Evolutionary conservation across 805 yeast species (phyloP), one percentile per base, ranked within the genome.

Genomic region (Saturnispora mendoncae): DNA sequence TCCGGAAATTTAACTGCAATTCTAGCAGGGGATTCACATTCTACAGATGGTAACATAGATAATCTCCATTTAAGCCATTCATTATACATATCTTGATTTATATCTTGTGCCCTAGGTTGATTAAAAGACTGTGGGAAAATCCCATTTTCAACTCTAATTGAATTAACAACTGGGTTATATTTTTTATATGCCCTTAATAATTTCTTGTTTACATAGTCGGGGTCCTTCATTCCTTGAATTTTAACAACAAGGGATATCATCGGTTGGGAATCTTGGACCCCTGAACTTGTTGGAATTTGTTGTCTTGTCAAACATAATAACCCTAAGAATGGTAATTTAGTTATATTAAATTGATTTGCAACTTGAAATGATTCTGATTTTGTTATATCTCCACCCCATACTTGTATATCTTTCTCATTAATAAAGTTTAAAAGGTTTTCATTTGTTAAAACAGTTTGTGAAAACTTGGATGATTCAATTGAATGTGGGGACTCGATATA

Each of bases 331-430:
- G 98, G 98, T 53, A 80, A 78, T 48, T 74, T 72, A 17, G 85
- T 71, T 31, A 80, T 80, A 43, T 74, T 72, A 45, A 88, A 70
- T 29, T 80, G 76, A 53, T 82, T 79, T 0, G 94, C 82, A 13
- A 86, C 78, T 51, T 85, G 94, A 54, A 75, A 78, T 1, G 90
- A 84, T 58, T 90, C 97, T 17, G 87, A 76, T 43, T 78, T 77
- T n/a, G 73, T 71, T 19, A 82, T 74, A 54, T 84, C 80, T 7
- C 96, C 95, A 32, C 88, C 94, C 97, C 97, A 90, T 2, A 84
- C 61, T 3, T 84, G 49, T 2, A 80, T 56, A 34, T 83, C 71
- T 36, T 69, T 71, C 17, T 72, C 70, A 17, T 61, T 62, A 40
- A 76, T 54, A 51, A 69, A 65, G 28, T 65, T 58, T 12, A 73